Evolutionary conservation across 2,329 filamentous ascomycete genomes (phyloP), one percentile per base, ranked within the genome.

Genomic region (Sporothrix schenckii): DNA sequence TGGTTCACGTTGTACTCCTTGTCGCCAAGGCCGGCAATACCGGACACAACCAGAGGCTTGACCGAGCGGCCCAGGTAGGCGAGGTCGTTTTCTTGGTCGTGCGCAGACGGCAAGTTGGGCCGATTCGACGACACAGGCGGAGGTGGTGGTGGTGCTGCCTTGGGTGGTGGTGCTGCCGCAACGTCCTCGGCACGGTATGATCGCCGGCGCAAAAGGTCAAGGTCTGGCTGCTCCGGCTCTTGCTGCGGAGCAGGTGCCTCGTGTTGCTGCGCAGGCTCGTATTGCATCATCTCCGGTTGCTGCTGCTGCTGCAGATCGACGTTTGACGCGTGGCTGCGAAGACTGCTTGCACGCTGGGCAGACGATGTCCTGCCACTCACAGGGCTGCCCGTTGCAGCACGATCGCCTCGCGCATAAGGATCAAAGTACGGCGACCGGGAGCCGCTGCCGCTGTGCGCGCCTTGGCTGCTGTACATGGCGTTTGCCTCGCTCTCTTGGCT

Each of bases 1-100:
- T 39, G 24, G 34, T 68, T 68, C 53, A 69, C 41, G 7, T 67
- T 67, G 30, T 67, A 80, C 1, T 85, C 83, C 76, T 86, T 88
- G 34, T 90, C 87, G 21, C 39, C 58, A 19, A 69, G n/a, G 27
- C 60, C 54, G 5, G 63, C 58, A 30, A 69, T 10, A n/a, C 60
- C 54, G 9, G 63, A 50, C n/a, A 69, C 63, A 16, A 88, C 76
- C 56, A 82, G 81, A 1, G 87, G 82, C 76, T 89, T 91, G 53
- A 84, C 76, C 80, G 84, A 75, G 80, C 80, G 86, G 77, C 87
- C 90, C 79, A 92, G 90, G 0, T 90, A 87, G 3, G 89, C 89
- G 3, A 87, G 85, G 72, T 95, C 88, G 77, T 97, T 97, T 79
- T 97, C 94, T 78, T 97, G 93, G 75, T 97, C 92, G 72, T 90